Percentiles rank a stretch among this genome's conserved stretches.
These are phyloP conservation scores for Eimeria praecox DNA, from an alignment of 169 alveolate species.

Conservation along the genomic window DNA sequence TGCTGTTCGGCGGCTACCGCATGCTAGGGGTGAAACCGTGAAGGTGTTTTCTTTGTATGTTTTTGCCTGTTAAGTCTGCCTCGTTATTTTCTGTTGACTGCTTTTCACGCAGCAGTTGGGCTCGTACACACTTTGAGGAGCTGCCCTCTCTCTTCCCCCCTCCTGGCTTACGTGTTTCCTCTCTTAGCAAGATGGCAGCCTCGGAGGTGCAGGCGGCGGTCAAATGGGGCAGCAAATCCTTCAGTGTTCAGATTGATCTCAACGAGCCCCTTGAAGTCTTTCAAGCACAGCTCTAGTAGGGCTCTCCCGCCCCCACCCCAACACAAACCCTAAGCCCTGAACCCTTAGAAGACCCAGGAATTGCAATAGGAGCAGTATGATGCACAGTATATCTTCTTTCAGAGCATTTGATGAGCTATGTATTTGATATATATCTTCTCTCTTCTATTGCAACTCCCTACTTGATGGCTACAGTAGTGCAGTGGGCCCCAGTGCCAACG, in stretches of 20 bases:
- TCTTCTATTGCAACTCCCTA: not conserved
- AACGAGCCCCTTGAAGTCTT: conserved; percentile 75
- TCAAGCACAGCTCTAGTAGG: conserved; percentile 78
- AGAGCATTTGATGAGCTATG: not conserved
- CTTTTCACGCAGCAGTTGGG: not conserved
- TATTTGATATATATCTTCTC: not conserved
- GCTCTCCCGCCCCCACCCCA: not conserved
- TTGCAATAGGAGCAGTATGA: not conserved
- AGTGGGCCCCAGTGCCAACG: no score
- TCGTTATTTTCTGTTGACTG: not conserved
- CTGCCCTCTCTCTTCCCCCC: not conserved
- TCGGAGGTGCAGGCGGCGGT: conserved; percentile 68
- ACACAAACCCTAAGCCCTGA: not conserved
- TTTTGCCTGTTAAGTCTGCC: not conserved
- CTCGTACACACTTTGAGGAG: not conserved
- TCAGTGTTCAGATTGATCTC: conserved; percentile 61
- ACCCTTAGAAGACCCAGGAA: not conserved
- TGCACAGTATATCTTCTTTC: not conserved
- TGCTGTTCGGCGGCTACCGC: conserved; percentile 36
- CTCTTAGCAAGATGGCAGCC: conserved; percentile 25
- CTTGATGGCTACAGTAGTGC: no score
- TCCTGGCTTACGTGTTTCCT: not conserved
- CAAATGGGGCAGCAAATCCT: conserved; percentile 46
- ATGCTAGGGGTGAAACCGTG: not conserved
- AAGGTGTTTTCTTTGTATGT: not conserved